Base-by-base conservation (phyloP, 2,329 filamentous ascomycete genomes). In the Rhinocladiella mackenziei region DNA sequence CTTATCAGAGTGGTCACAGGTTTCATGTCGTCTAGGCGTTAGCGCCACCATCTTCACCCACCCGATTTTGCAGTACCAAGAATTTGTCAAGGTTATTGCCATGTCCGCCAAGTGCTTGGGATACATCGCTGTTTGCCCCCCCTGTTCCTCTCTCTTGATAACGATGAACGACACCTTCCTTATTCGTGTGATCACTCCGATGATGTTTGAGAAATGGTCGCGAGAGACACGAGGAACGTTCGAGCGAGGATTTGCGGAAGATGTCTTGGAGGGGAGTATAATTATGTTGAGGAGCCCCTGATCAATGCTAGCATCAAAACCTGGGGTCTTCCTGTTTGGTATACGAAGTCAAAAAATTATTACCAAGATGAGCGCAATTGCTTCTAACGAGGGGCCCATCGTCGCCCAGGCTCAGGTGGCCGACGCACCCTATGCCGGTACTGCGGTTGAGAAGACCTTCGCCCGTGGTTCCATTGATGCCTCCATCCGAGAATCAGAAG, bases 351-450 rank as follows among this genome's bases (percentile, higher is more conserved):
- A n/a, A n/a, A n/a, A n/a, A n/a, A n/a, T n/a, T n/a, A 23, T 26
- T 25, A 22, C 29, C 37, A 53, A 32, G n/a, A 53, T 53, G 50
- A 46, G 39, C 36, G 43, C 47, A 15, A 33, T 50, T 19, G 50
- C 42, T 15, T 30, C 29, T 19, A 47, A 47, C 46, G 50, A 53
- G 29, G 50, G 23, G n/a, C 45, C 45, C n/a, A 40, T 50, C 18
- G 43, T 50, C 22, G 50, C 50, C 2, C 46, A 50, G 36, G 50
- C 46, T 20, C 34, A 42, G 19, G 39, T 53, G n/a, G 26, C 38
- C 18, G 34, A 40, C 10, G 50, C 50, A 3, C 25, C 42, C n/a
- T 25, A 39, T 5, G 43, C 50, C 8, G 48, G 43, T 18, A 46
- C 43, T 5, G 41, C 26, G 17, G 23, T n/a, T 18, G 50, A 53